phyloP scores from a whole-genome alignment of 768 basidiomycete species.

The Trametes elegans region DNA sequence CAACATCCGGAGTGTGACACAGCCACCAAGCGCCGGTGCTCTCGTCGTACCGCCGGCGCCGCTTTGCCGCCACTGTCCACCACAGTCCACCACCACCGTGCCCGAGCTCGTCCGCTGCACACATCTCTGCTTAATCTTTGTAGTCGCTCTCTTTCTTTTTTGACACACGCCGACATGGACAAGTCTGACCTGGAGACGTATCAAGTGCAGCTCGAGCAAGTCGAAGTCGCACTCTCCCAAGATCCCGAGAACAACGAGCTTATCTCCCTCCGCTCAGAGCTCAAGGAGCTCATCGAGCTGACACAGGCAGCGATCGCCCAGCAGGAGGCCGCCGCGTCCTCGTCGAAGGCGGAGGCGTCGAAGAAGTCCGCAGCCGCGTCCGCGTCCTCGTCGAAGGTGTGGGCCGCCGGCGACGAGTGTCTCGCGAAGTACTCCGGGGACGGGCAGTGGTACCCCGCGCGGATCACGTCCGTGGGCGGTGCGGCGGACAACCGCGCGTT shows the following conservation, averaged over 20 bases:
- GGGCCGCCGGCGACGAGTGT: conserved; percentile 83
- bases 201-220: conserved; percentile 87
- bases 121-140: background rate
- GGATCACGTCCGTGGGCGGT: conserved; percentile 82
- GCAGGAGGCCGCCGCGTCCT: conserved; percentile 59
- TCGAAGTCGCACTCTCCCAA: conserved; percentile 71
- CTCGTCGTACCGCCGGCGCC: too few relatives aligned
- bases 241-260: conserved; percentile 79
- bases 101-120: background rate
- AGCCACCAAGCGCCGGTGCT: too few relatives aligned
- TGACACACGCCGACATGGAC: conserved; percentile 49
- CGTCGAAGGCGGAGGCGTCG: conserved; percentile 53
- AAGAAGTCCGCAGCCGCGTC: conserved; percentile 48
- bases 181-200: conserved; percentile 84
- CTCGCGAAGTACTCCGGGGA: conserved; percentile 85
- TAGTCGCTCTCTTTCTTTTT: background rate
- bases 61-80: too few relatives aligned
- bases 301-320: conserved; percentile 71
- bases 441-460: conserved; percentile 84
- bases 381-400: conserved; percentile 49
- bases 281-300: conserved; percentile 81
- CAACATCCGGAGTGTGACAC: too few relatives aligned
- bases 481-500: conserved; percentile 80
- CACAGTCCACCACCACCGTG: background rate
- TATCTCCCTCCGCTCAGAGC: conserved; percentile 67